These are phyloP conservation scores for Colletotrichum graminicola DNA, from an alignment of 2,329 filamentous ascomycete genomes.

Conservation along the genomic window DNA sequence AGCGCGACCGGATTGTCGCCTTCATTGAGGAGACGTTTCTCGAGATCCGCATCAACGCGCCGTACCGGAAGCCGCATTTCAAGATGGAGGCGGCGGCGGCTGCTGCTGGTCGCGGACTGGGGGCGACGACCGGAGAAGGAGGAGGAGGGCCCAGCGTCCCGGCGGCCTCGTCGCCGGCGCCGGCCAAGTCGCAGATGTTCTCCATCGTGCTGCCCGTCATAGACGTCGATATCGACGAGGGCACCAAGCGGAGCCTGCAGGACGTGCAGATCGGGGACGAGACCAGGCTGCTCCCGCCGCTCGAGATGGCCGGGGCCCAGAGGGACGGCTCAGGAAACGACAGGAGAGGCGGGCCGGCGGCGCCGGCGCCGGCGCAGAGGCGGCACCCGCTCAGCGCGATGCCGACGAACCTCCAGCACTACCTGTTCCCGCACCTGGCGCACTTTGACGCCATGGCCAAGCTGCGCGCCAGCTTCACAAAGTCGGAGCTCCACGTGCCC, in stretches of 20 bases:
- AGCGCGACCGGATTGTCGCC: conserved; percentile 39
- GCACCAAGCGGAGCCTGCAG: conserved; percentile 33
- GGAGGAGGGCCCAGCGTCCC: conserved; percentile 1
- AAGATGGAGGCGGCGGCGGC: conserved; percentile 16
- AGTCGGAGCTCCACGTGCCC: conserved; percentile 42
- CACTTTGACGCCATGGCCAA: conserved; percentile 43
- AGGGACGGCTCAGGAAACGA: conserved; percentile 6
- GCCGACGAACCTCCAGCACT: conserved; percentile 42
- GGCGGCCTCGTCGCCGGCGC: background rate
- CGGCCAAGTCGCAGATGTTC: conserved; percentile 33
- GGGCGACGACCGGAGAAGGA: background rate
- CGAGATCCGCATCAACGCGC: conserved; percentile 40
- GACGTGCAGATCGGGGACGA: conserved; percentile 39
- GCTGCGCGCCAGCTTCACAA: conserved; percentile 39
- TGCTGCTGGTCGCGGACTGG: background rate
- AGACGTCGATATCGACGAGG: conserved; percentile 42
- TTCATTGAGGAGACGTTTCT: conserved; percentile 43
- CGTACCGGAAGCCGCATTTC: conserved; percentile 42
- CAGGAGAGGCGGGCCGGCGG: background rate
- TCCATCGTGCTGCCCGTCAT: conserved; percentile 41
- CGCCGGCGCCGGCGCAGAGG: background rate
- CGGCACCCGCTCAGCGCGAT: conserved; percentile 37
- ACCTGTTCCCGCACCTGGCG: conserved; percentile 42
- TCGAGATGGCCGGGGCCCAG: background rate
- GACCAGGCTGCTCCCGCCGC: conserved; percentile 9